These are phyloP conservation scores for Toxicodendron radicans DNA, from an alignment of 345 rosid species.

Conservation along the genomic window DNA sequence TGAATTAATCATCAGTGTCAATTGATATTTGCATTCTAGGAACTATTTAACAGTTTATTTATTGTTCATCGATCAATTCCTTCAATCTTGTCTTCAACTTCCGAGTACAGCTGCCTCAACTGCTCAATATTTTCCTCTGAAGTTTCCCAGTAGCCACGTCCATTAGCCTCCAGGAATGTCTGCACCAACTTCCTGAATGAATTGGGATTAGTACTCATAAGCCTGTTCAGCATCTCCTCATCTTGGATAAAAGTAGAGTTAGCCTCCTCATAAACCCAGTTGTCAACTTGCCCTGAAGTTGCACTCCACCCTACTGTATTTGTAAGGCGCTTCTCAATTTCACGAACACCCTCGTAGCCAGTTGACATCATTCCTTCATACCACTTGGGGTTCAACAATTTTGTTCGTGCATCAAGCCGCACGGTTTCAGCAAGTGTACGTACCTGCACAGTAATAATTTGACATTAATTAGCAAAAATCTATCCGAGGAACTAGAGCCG, in stretches of 20 bases:
- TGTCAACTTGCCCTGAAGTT: slow-evolving; percentile 96
- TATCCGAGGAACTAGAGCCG: not conserved
- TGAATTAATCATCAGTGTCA: slow-evolving; percentile 26
- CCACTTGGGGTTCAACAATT: slow-evolving; percentile 96
- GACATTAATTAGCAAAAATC: slow-evolving; percentile 14
- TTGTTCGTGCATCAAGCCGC: slow-evolving; percentile 88
- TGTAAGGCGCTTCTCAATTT: slow-evolving; percentile 92
- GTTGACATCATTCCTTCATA: slow-evolving; percentile 97
- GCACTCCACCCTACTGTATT: slow-evolving; percentile 99
- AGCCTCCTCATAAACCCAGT: slow-evolving; percentile 97
- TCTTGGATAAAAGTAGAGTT: slow-evolving; percentile 92
- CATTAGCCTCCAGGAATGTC: slow-evolving; percentile 96
- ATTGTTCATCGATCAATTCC: slow-evolving; percentile 71
- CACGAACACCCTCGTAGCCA: slow-evolving; percentile 97
- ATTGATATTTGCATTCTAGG: slow-evolving; percentile 13
- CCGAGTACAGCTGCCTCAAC: slow-evolving; percentile 85
- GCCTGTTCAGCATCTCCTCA: slow-evolving; percentile 87
- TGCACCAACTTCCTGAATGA: slow-evolving; percentile 93
- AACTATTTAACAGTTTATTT: not conserved
- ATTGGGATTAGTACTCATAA: slow-evolving; percentile 85
- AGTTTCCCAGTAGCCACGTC: slow-evolving; percentile 98
- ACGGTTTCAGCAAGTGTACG: slow-evolving; percentile 89
- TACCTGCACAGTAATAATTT: slow-evolving; percentile 46
- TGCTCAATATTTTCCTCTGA: slow-evolving; percentile 74
- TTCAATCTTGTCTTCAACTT: slow-evolving; percentile 98